phyloP scores from a whole-genome alignment of 345 rosid species.

The Syzygium aromaticum region DNA sequence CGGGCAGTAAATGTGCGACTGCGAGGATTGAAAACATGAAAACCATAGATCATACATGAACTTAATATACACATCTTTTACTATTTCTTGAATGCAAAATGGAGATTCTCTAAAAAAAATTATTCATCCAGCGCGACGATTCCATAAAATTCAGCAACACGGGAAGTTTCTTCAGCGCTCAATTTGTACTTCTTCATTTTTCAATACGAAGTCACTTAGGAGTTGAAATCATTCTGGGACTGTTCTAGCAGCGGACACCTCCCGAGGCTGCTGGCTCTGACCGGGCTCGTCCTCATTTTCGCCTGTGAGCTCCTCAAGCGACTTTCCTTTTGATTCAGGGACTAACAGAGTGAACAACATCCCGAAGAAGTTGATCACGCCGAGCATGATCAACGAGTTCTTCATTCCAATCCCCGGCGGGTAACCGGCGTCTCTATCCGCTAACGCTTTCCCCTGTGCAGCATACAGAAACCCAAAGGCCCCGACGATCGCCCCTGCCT shows the following conservation, averaged over 20 bases:
- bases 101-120: not conserved
- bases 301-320: slow-evolving; percentile 51
- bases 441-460: slow-evolving; percentile 22
- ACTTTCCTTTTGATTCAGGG: slow-evolving; percentile 52
- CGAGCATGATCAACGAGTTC: slow-evolving; percentile 35
- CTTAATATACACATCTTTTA: not conserved
- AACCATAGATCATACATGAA: not conserved
- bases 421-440: slow-evolving; percentile 37
- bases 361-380: slow-evolving; percentile 33
- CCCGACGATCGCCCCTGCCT: slow-evolving; percentile 50
- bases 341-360: slow-evolving; percentile 42
- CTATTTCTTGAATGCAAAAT: not conserved
- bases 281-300: slow-evolving; percentile 25
- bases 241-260: not conserved
- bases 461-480: slow-evolving; percentile 49
- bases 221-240: not conserved
- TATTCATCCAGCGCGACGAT: not conserved
- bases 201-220: not conserved
- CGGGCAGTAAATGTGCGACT: not conserved
- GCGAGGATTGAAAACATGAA: not conserved
- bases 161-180: not conserved
- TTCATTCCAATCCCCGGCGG: slow-evolving; percentile 43
- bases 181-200: not conserved
- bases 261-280: not conserved
- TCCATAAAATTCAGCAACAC: not conserved